Conservation (phyloP, 2,329 filamentous ascomycete species). For the Fusarium gaditjirri region DNA sequence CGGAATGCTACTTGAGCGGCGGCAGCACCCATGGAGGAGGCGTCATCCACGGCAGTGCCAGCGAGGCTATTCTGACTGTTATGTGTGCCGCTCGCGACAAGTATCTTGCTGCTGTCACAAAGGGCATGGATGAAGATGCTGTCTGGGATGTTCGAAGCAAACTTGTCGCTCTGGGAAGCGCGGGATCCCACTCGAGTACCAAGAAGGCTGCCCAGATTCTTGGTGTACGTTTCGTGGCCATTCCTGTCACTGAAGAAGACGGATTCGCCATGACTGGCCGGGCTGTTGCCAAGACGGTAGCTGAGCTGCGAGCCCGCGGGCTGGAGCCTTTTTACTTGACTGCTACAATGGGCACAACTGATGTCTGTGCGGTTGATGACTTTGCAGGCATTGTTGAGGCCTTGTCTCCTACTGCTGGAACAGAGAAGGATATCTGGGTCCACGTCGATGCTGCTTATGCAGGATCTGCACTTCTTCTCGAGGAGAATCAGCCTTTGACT, state of each 20-base stretch:
- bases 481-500: slow-evolving; percentile 79
- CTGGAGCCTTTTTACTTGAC: slow-evolving; percentile 90
- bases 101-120: slow-evolving; percentile 71
- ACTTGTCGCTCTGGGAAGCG: slow-evolving; percentile 82
- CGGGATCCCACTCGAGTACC: slow-evolving; percentile 83
- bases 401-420: slow-evolving; percentile 48
- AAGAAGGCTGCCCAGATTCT: slow-evolving; percentile 89
- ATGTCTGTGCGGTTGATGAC: slow-evolving; percentile 88
- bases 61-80: slow-evolving; percentile 85
- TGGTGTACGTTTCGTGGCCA: slow-evolving; percentile 79
- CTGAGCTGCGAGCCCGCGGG: slow-evolving; percentile 70
- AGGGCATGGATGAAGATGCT: slow-evolving; percentile 76
- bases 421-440: slow-evolving; percentile 76
- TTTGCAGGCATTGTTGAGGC: slow-evolving; percentile 73
- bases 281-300: slow-evolving; percentile 58
- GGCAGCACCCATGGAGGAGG: slow-evolving; percentile 80
- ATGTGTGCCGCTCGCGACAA: slow-evolving; percentile 89
- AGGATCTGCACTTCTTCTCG: slow-evolving; percentile 82
- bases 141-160: slow-evolving; percentile 64
- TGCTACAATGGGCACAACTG: slow-evolving; percentile 86
- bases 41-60: slow-evolving; percentile 91
- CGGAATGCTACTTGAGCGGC: slow-evolving; percentile 77
- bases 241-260: slow-evolving; percentile 70
- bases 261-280: slow-evolving; percentile 80
- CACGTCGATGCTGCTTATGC: slow-evolving; percentile 96